Conservation (phyloP, 2,329 filamentous ascomycete species). For the Nothomitra cinnamomea region DNA sequence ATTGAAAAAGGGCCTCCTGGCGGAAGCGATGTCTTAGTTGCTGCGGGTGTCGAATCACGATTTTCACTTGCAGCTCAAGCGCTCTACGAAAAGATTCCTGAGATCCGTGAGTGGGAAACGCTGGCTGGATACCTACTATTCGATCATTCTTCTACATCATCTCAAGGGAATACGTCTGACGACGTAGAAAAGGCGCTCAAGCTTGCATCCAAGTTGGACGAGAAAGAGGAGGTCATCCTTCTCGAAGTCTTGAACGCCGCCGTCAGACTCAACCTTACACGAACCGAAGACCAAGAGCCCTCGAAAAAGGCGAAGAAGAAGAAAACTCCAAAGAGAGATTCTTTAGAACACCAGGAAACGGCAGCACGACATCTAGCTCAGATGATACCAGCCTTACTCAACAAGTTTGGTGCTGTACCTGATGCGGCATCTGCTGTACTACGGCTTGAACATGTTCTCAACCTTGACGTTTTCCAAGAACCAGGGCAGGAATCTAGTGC, state of each 20-base stretch:
- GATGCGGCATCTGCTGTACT: conserved; percentile 75
- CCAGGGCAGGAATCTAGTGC: conserved; percentile 70
- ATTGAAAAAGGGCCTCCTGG: conserved; percentile 26
- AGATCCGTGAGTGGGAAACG: conserved; percentile 74
- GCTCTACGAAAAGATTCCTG: conserved; percentile 64
- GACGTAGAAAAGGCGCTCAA: conserved; percentile 49
- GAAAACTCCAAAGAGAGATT: conserved; percentile 42
- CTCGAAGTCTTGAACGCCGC: conserved; percentile 74
- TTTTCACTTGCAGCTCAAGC: conserved; percentile 75
- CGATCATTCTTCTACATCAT: conserved; percentile 55
- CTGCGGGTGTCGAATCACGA: conserved; percentile 55
- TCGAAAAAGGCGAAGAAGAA: conserved; percentile 38
- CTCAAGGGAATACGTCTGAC: conserved; percentile 35
- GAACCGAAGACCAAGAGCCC: conserved; percentile 41
- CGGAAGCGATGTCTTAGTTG: conserved; percentile 37
- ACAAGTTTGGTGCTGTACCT: conserved; percentile 82
- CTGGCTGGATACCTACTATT: conserved; percentile 81
- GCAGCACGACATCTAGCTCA: conserved; percentile 61
- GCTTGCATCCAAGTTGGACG: conserved; percentile 52
- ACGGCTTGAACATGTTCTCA: conserved; percentile 68
- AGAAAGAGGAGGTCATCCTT: conserved; percentile 67
- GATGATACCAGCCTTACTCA: conserved; percentile 70
- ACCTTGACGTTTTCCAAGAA: conserved; percentile 76
- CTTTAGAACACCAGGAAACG: conserved; percentile 55
- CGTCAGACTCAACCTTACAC: conserved; percentile 57